Base-by-base conservation (phyloP, 2,329 filamentous ascomycete species). In the Sporothrix curviconia region DNA sequence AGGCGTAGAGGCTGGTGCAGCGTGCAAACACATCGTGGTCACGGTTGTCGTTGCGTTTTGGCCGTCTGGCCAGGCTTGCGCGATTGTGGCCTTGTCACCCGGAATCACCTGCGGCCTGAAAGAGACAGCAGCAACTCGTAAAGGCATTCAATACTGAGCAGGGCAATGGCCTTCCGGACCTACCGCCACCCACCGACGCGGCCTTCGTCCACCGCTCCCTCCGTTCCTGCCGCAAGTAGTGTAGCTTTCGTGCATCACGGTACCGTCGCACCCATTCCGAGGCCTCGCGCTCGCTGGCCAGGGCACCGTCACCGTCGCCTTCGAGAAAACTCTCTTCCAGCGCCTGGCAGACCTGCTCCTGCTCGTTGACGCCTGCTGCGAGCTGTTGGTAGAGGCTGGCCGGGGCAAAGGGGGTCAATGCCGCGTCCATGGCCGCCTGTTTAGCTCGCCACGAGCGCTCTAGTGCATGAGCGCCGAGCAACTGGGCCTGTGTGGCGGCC, bases 201-300 rank as follows among this genome's bases (percentile, higher is more conserved):
- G 24, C 92, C 91, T 72, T 97, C 92, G 69, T 97, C 94, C 94
- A 97, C 65, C 94, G 81, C 66, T 91, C 88, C 71, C 92, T 95
- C 63, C 90, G 82, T 75, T 97, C 94, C 67, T 86, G 84, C 58
- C 94, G 80, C 55, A 92, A 76, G 67, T 94, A 95, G 61, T 86
- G 86, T 58, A 87, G 75, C 64, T 88, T 87, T 68, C 86, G 89
- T 9, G 88, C 89, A 64, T 92, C 91, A 64, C 90, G 80, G 62
- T 95, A 88, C 65, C 87, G 76, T 66, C 86, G 80, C 19, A 96
- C 83, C 84, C 94, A 97, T 60, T 97, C 92, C 2, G 79, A 77
- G 25, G 88, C 84, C 72, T 97, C 94, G 67, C 89, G 83, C 73
- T 96, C 92, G 24, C 81, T 85, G 3, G 87, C 88, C 34, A 77